A percentile compares a stretch with the other conserved stretches of the same genome.
Evolutionary conservation across 2,329 filamentous ascomycete genomes (phyloP).

Genomic region (Aspergillus glaucus): DNA sequence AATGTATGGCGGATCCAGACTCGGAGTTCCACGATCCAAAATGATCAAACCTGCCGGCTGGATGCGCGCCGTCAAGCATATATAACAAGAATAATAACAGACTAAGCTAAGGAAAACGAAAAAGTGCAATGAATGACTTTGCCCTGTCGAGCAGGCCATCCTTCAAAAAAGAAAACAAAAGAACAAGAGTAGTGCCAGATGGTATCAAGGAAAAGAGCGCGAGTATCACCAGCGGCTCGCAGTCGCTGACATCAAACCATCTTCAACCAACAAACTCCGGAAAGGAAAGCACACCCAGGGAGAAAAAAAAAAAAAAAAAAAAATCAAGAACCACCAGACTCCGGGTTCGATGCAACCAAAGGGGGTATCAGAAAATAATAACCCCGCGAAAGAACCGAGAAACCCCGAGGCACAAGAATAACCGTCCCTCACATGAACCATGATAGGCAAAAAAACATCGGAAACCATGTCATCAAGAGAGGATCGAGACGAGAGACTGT

Average conservation of each 20-base stretch:
- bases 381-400: constrained; percentile 9
- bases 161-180: background rate
- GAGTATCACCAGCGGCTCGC: constrained; percentile 1
- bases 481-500: constrained; percentile 2
- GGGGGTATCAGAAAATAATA: constrained; percentile 9
- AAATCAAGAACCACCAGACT: constrained; percentile 16
- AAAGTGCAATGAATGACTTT: background rate
- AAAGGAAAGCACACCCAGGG: constrained; percentile 8
- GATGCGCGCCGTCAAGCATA: background rate
- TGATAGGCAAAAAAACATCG: constrained; percentile 4
- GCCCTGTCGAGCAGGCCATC: background rate
- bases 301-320: constrained; percentile 5
- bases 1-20: background rate
- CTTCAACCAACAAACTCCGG: constrained; percentile 7
- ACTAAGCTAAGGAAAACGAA: background rate
- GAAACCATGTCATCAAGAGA: constrained; percentile 6
- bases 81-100: background rate
- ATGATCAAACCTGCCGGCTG: background rate
- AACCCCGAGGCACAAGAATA: constrained; percentile 10
- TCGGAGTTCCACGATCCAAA: background rate
- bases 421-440: constrained; percentile 9
- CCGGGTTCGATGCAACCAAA: constrained; percentile 20
- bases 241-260: constrained; percentile 5
- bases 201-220: constrained; percentile 1
- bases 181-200: background rate